Evolutionary conservation across 345 rosid species (phyloP).

Genomic region (Passiflora organensis): DNA sequence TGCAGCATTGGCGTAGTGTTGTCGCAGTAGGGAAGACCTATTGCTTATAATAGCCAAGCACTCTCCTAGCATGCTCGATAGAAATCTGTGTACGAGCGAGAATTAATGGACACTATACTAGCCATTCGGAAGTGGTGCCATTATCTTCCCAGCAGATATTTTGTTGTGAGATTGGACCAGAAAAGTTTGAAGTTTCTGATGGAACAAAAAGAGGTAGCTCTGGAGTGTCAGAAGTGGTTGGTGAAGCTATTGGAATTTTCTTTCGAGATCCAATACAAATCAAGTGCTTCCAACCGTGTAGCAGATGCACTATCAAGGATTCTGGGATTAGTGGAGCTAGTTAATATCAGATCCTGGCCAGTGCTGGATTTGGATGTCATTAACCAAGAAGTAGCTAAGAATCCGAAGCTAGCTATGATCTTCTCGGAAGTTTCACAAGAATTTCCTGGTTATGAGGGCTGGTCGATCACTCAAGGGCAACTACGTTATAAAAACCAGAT

Average conservation of each 20-base stretch:
- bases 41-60: background rate
- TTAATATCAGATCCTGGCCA: background rate
- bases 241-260: no score
- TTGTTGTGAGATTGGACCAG: background rate
- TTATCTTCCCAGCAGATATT: background rate
- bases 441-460: no score
- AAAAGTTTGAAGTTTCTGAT: no score
- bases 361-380: background rate
- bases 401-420: no score
- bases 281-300: background rate
- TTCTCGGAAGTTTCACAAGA: no score
- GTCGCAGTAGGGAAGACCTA: background rate
- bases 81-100: background rate
- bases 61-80: background rate
- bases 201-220: background rate
- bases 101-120: no score
- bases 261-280: no score
- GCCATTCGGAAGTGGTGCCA: no score
- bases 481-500: no score
- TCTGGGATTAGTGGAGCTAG: background rate
- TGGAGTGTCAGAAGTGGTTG: no score
- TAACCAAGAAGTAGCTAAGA: background rate
- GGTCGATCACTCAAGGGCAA: no score
- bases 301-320: background rate
- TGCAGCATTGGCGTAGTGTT: background rate